These are phyloP conservation scores for Nothopassalora personata DNA, from an alignment of 2,329 filamentous ascomycete species.

Conservation along the genomic window DNA sequence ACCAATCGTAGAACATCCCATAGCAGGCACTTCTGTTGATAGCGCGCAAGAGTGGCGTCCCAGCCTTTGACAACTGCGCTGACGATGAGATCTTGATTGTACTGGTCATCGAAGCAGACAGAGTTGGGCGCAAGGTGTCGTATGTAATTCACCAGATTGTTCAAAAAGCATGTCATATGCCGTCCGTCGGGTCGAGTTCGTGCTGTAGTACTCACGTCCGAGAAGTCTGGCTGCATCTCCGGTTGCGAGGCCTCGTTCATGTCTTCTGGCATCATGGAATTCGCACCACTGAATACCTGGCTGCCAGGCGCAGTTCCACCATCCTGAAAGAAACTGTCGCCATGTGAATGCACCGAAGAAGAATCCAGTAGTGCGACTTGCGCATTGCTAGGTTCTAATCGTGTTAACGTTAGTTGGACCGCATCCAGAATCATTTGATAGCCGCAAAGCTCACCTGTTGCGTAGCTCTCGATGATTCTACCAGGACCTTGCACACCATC, in stretches of 20 bases:
- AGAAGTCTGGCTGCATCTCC: constrained; percentile 8
- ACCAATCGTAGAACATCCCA: constrained; percentile 21
- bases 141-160: constrained; percentile 21
- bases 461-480: background rate
- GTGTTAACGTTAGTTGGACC: no score
- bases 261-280: background rate
- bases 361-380: background rate
- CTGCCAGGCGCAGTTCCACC: background rate
- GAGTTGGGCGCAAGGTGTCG: constrained; percentile 14
- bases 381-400: background rate
- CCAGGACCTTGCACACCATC: background rate
- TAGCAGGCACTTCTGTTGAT: constrained; percentile 19
- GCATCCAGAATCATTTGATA: no score
- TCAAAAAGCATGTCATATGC: constrained; percentile 19
- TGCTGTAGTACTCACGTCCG: constrained; percentile 11
- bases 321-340: background rate
- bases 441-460: background rate
- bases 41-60: constrained; percentile 15
- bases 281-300: background rate
- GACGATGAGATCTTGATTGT: constrained; percentile 20
- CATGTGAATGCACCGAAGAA: background rate
- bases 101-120: constrained; percentile 21
- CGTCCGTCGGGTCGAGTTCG: constrained; percentile 13
- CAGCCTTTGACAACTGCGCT: constrained; percentile 20
- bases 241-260: background rate